Percentiles rank a stretch among this genome's conserved stretches.
phyloP scores from a whole-genome alignment of 2,329 filamentous ascomycete genomes.

The Ophiocordyceps camponoti-leonardi region DNA sequence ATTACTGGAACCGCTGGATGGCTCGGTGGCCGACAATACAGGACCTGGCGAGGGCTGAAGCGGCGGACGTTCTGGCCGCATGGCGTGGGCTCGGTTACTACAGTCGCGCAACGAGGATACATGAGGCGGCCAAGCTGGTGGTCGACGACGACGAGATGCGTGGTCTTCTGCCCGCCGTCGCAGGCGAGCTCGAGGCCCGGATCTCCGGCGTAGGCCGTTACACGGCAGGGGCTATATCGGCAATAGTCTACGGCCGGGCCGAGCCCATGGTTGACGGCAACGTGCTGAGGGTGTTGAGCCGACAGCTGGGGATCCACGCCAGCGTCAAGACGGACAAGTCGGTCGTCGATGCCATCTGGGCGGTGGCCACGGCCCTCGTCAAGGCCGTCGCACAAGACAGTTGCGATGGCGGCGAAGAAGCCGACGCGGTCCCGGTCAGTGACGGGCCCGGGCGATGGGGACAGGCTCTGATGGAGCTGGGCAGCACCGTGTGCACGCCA shows the following conservation, averaged over 20 bases:
- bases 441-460: constrained; percentile 43
- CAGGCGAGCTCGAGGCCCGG: constrained; percentile 26
- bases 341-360: constrained; percentile 37
- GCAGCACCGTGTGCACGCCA: constrained; percentile 43
- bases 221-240: constrained; percentile 43
- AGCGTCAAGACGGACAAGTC: constrained; percentile 38
- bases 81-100: constrained; percentile 50
- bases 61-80: constrained; percentile 37
- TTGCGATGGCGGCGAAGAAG: constrained; percentile 3
- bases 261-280: constrained; percentile 49
- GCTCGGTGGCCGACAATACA: constrained; percentile 40
- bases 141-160: constrained; percentile 20
- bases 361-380: constrained; percentile 36
- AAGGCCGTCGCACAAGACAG: constrained; percentile 28
- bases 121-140: constrained; percentile 35
- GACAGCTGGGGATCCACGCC: constrained; percentile 39
- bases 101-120: constrained; percentile 42
- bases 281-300: constrained; percentile 40
- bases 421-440: constrained; percentile 14
- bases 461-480: constrained; percentile 48
- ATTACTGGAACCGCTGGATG: constrained; percentile 48
- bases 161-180: constrained; percentile 31
- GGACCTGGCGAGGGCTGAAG: constrained; percentile 32
- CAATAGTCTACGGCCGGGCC: constrained; percentile 42
- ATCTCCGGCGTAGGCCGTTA: constrained; percentile 45